Conservation (phyloP, 306 rosid species). For the Lathyrus tuberosus region DNA sequence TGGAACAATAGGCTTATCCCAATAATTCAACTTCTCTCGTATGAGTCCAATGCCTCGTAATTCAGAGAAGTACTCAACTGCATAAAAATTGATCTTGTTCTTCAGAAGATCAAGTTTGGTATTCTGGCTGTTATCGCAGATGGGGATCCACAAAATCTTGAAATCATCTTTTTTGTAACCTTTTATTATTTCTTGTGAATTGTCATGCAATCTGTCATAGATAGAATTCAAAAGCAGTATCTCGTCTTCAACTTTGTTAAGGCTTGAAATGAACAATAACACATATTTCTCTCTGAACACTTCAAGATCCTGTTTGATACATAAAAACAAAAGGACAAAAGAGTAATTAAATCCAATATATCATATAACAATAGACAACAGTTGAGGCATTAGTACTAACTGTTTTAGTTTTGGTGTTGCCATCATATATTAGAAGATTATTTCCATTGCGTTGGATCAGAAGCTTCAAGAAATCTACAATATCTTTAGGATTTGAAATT, state of each 20-base stretch:
- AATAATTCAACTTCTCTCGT: constrained; percentile 33
- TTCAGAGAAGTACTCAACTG: constrained; percentile 30
- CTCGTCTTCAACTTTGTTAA: constrained; percentile 42
- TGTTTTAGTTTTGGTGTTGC: constrained; percentile 4
- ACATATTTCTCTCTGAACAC: constrained; percentile 35
- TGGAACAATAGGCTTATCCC: constrained; percentile 35
- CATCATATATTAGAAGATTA: constrained; percentile 34
- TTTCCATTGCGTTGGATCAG: constrained; percentile 33
- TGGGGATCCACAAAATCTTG: constrained; percentile 43
- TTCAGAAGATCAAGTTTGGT: background rate
- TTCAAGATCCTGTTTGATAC: constrained; percentile 39
- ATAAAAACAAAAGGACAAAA: constrained; percentile 6
- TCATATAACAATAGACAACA: background rate
- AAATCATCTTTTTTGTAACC: constrained; percentile 44
- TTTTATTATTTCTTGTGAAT: constrained; percentile 28
- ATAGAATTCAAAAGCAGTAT: constrained; percentile 43
- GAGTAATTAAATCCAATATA: background rate
- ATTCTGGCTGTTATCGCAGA: background rate
- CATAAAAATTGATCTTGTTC: constrained; percentile 37
- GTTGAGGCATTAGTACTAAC: constrained; percentile 11
- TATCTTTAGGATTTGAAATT: constrained; percentile 40
- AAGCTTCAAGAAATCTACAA: constrained; percentile 43
- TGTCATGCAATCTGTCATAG: constrained; percentile 35
- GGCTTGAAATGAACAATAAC: constrained; percentile 41
- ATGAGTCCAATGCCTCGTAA: constrained; percentile 31